These are phyloP conservation scores for Vitis amurensis DNA, from an alignment of 164 flowering plant genomes.

Conservation along the genomic window DNA sequence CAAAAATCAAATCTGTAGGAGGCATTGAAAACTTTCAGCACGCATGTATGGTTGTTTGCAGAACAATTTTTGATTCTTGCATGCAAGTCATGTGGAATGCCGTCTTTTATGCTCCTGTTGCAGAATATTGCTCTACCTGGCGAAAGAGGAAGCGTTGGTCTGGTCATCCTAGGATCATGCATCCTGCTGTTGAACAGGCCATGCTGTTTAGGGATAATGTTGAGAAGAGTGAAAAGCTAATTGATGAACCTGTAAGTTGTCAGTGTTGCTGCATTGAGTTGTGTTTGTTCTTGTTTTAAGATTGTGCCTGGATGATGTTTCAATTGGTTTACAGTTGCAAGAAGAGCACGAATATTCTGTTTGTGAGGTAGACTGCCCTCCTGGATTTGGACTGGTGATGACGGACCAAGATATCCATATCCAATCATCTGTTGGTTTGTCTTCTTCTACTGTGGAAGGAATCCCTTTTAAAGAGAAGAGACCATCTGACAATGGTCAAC, in stretches of 20 bases:
- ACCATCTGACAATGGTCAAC: constrained; percentile 2
- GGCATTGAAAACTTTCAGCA: constrained; percentile 48
- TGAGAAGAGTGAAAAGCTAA: constrained; percentile 7
- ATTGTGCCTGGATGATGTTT: constrained; percentile 3
- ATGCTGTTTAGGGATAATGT: constrained; percentile 2
- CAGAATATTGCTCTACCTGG: constrained; percentile 61
- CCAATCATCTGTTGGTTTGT: constrained; percentile 14
- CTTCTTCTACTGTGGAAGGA: constrained; percentile 15
- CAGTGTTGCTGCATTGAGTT: constrained; percentile 2
- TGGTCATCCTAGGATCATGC: constrained; percentile 10
- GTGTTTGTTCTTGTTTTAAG: neutral
- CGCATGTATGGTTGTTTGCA: constrained; percentile 33
- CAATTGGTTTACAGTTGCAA: constrained; percentile 34
- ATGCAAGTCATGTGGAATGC: constrained; percentile 87
- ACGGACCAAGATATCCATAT: constrained; percentile 8
- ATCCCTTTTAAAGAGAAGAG: constrained; percentile 7
- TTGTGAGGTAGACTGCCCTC: constrained; percentile 50
- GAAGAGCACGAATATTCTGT: constrained; percentile 21
- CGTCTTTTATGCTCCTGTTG: constrained; percentile 69
- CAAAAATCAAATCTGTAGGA: constrained; percentile 49
- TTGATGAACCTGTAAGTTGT: constrained; percentile 34
- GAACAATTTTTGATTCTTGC: constrained; percentile 55
- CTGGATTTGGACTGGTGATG: constrained; percentile 48
- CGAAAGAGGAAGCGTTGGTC: constrained; percentile 69
- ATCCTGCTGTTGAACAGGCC: constrained; percentile 13